These are phyloP conservation scores for Fusarium denticulatum DNA, from an alignment of 2,329 filamentous ascomycete species.

Conservation along the genomic window DNA sequence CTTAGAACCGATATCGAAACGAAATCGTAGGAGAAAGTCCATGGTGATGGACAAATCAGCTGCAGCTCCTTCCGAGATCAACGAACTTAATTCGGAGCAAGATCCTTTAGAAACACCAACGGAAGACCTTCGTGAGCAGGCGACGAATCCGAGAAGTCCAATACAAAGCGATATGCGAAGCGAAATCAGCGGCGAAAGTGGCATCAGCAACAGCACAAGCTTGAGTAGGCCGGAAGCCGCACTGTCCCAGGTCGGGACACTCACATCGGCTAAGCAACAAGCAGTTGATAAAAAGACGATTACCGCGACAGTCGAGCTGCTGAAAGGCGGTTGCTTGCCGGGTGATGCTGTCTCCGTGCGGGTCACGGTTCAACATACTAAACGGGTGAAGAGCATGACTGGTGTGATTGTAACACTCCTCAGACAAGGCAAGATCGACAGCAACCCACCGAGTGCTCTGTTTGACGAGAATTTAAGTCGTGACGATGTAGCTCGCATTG, in stretches of 20 bases:
- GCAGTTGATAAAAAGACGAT: conserved; percentile 78
- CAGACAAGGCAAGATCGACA: conserved; percentile 89
- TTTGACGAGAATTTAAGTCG: conserved; percentile 65
- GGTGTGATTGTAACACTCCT: conserved; percentile 94
- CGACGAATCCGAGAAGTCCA: conserved; percentile 53
- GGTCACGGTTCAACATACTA: conserved; percentile 87
- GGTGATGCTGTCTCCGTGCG: conserved; percentile 85
- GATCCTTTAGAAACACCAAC: conserved; percentile 53
- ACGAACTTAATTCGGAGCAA: conserved; percentile 49
- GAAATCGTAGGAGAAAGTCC: conserved; percentile 70
- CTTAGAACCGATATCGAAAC: conserved; percentile 84
- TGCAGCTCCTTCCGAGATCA: conserved; percentile 54
- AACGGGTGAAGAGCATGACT: conserved; percentile 87
- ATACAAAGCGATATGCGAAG: conserved; percentile 68
- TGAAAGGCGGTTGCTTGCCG: conserved; percentile 84
- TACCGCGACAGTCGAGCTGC: conserved; percentile 83
- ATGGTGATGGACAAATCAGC: conserved; percentile 56
- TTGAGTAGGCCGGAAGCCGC: conserved; percentile 62
- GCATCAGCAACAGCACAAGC: conserved; percentile 72
- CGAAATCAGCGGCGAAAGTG: conserved; percentile 76
- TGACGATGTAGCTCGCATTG: conserved; percentile 72
- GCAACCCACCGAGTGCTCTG: conserved; percentile 65
- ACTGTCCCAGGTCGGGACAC: conserved; percentile 46
- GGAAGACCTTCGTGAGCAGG: conserved; percentile 52
- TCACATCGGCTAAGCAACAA: conserved; percentile 52